These are phyloP conservation scores for Vigna mungo DNA, from an alignment of 306 rosid species.

Conservation along the genomic window DNA sequence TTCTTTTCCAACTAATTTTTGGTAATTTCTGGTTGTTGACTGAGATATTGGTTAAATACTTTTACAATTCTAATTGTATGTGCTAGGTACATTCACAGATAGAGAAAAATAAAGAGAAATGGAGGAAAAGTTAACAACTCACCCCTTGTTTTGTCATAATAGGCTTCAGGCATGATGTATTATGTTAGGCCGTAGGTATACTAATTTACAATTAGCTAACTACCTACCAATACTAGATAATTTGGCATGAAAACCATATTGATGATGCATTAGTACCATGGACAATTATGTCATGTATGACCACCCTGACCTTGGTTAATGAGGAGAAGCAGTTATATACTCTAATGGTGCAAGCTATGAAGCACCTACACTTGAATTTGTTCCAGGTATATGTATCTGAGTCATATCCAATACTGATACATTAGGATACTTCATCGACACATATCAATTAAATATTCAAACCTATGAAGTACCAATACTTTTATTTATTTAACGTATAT, in stretches of 20 bases:
- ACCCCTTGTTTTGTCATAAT: slow-evolving; percentile 3
- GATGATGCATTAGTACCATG: too few relatives aligned
- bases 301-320: background rate
- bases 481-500: too few relatives aligned
- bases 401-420: too few relatives aligned
- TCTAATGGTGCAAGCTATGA: background rate
- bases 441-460: too few relatives aligned
- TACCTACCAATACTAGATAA: background rate
- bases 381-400: too few relatives aligned
- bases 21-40: slow-evolving; percentile 11
- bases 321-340: background rate
- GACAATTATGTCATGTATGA: too few relatives aligned
- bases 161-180: background rate
- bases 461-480: too few relatives aligned
- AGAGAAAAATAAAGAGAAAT: background rate
- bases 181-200: background rate
- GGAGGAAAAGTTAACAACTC: background rate
- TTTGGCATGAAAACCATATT: background rate
- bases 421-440: too few relatives aligned
- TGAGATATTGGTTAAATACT: slow-evolving; percentile 25
- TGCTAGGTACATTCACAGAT: slow-evolving; percentile 8
- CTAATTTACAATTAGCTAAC: slow-evolving; percentile 10
- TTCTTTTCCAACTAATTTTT: slow-evolving; percentile 12
- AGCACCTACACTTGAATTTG: too few relatives aligned
- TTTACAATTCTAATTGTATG: slow-evolving; percentile 8